Conservation (phyloP, 768 basidiomycete genomes). For the Chalciporus sphaerocephalus region DNA sequence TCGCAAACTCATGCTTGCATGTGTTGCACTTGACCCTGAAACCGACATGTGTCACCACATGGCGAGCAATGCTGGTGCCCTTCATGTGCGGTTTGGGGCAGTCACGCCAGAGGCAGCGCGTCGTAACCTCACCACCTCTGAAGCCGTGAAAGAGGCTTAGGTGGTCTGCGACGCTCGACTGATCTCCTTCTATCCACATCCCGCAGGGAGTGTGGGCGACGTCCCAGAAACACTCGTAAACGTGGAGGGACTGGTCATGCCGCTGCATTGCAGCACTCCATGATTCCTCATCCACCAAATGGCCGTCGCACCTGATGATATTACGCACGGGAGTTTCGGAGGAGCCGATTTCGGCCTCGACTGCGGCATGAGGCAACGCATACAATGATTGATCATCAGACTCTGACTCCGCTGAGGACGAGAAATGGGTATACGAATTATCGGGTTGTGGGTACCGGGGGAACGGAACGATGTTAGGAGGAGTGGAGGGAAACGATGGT, state of each 20-base stretch:
- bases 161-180: constrained; percentile 31
- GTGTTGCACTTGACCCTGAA: constrained; percentile 28
- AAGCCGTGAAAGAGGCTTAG: constrained; percentile 30
- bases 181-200: constrained; percentile 35
- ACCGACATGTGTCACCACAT: constrained; percentile 31
- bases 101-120: constrained; percentile 30
- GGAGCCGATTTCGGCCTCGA: constrained; percentile 13
- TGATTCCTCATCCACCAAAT: constrained; percentile 27
- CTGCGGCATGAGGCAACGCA: constrained; percentile 15
- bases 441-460: constrained; percentile 18
- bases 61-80: constrained; percentile 31
- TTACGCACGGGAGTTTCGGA: constrained; percentile 11
- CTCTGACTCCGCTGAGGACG: constrained; percentile 23
- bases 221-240: constrained; percentile 32
- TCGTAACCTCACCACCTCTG: constrained; percentile 28
- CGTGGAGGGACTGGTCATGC: constrained; percentile 22
- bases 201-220: constrained; percentile 21
- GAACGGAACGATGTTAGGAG: constrained; percentile 14
- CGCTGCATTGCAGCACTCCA: constrained; percentile 21
- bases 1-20: constrained; percentile 31
- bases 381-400: constrained; percentile 16
- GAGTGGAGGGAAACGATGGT: constrained; percentile 14
- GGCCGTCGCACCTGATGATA: constrained; percentile 25
- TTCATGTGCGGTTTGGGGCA: constrained; percentile 29
- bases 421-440: constrained; percentile 11